These are phyloP conservation scores for Boletus edulis DNA, from an alignment of 768 basidiomycete genomes.

Conservation along the genomic window DNA sequence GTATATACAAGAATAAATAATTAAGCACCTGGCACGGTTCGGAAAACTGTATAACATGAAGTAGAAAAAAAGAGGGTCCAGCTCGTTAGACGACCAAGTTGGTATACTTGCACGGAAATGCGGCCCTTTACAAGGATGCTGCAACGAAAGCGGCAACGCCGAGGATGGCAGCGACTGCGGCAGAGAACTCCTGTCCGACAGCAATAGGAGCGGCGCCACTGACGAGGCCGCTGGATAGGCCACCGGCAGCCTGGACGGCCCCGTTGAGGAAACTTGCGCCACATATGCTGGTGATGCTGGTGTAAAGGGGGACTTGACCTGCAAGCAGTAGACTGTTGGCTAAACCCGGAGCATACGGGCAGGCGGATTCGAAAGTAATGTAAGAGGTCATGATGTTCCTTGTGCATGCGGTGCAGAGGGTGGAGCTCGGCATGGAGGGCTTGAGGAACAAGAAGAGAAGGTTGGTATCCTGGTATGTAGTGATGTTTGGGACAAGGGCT, in stretches of 20 bases:
- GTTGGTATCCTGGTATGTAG: conserved; percentile 55
- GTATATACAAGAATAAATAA: conserved; percentile 21
- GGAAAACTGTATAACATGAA: conserved; percentile 12
- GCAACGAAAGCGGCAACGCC: conserved; percentile 34
- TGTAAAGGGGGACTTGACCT: conserved; percentile 67
- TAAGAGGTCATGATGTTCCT: conserved; percentile 73
- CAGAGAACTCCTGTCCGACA: conserved; percentile 24
- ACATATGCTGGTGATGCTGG: conserved; percentile 59
- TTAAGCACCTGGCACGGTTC: background rate
- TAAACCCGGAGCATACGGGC: conserved; percentile 78
- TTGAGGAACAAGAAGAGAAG: conserved; percentile 80
- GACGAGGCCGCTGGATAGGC: conserved; percentile 39
- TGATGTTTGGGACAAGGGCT: conserved; percentile 48
- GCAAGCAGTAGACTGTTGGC: conserved; percentile 58
- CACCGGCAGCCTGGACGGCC: conserved; percentile 68
- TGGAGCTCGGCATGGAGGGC: conserved; percentile 41
- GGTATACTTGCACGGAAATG: conserved; percentile 15
- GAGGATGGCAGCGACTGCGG: conserved; percentile 30
- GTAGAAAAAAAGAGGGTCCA: conserved; percentile 16
- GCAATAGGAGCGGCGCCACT: conserved; percentile 29
- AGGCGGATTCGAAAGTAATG: conserved; percentile 67
- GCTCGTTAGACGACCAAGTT: conserved; percentile 15
- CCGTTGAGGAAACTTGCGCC: conserved; percentile 67
- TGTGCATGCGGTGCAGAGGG: conserved; percentile 82
- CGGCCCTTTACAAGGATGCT: conserved; percentile 24